These are phyloP conservation scores for Trypanosomatidae sp. DNA, from an alignment of 208 protist species.

Conservation along the genomic window DNA sequence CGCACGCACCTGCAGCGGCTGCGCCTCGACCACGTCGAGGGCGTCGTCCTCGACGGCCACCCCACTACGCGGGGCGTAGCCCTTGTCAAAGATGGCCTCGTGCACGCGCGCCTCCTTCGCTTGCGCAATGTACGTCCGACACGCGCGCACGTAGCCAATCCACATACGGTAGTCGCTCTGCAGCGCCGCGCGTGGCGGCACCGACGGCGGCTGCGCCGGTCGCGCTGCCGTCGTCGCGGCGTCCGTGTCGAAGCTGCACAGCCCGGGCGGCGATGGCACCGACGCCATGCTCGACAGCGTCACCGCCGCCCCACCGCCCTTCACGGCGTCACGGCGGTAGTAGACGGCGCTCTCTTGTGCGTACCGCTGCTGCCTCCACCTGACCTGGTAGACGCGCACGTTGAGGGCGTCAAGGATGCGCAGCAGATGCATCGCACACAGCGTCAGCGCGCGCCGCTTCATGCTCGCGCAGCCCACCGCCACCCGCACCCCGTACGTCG, in stretches of 20 bases:
- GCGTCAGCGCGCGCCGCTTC: constrained; percentile 27
- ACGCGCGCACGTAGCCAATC: constrained; percentile 8
- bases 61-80: constrained; percentile 8
- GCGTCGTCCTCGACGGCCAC: constrained; percentile 14
- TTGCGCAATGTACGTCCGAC: constrained; percentile 7
- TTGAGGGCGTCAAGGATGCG: constrained; percentile 35
- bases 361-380: constrained; percentile 23
- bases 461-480: constrained; percentile 48
- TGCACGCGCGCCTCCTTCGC: neutral
- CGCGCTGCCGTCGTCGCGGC: too few relatives aligned
- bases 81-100: constrained; percentile 5
- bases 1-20: constrained; percentile 13
- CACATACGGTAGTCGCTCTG: constrained; percentile 3
- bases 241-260: too few relatives aligned
- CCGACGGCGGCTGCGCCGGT: constrained; percentile 4
- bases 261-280: too few relatives aligned
- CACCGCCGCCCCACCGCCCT: too few relatives aligned
- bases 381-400: constrained; percentile 42
- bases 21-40: constrained; percentile 8
- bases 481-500: constrained; percentile 28
- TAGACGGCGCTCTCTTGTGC: too few relatives aligned
- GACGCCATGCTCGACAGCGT: constrained; percentile 2
- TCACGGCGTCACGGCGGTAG: too few relatives aligned
- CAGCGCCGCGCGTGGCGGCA: constrained; percentile 3
- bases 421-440: constrained; percentile 53